Conservation (phyloP, 495 filamentous ascomycete genomes). For the Cercophora newfieldiana region DNA sequence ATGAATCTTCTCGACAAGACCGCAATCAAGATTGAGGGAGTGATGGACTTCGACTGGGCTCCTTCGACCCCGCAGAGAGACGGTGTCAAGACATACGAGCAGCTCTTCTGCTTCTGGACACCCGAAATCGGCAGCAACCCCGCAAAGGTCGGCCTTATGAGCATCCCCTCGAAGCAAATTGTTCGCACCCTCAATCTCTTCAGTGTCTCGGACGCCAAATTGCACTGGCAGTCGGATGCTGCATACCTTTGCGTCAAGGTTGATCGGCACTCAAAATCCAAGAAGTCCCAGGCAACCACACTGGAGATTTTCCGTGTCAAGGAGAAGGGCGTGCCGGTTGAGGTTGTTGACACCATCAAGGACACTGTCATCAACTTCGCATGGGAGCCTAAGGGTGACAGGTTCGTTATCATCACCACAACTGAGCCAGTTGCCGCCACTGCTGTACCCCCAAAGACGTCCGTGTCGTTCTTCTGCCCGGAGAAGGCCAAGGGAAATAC, state of each 20-base stretch:
- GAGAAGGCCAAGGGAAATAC: conserved; percentile 80
- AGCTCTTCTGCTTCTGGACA: conserved; percentile 97
- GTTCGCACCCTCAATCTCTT: conserved; percentile 94
- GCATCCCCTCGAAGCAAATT: conserved; percentile 87
- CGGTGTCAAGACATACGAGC: conserved; percentile 84
- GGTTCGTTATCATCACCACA: conserved; percentile 96
- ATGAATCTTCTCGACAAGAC: conserved; percentile 91
- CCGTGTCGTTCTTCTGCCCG: conserved; percentile 92
- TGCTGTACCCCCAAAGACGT: conserved; percentile 86
- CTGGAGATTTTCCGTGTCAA: conserved; percentile 95
- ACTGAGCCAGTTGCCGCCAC: conserved; percentile 76
- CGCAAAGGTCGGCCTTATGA: conserved; percentile 96
- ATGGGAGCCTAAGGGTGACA: conserved; percentile 96
- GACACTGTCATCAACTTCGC: conserved; percentile 99
- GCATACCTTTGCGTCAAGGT: conserved; percentile 97
- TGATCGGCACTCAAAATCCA: conserved; percentile 96
- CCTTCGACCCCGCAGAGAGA: conserved; percentile 77
- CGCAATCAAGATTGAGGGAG: conserved; percentile 90
- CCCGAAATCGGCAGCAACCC: conserved; percentile 97
- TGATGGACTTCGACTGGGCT: conserved; percentile 97
- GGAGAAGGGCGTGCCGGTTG: conserved; percentile 96
- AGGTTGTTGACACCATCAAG: conserved; percentile 95
- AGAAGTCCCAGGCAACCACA: conserved; percentile 95
- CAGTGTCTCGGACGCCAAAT: conserved; percentile 94
- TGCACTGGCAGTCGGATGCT: conserved; percentile 95